A percentile compares a stretch with the other conserved stretches of the same genome.
These are phyloP conservation scores for Cerioporus squamosus DNA, from an alignment of 1,284 basidiomycete species.

Conservation along the genomic window DNA sequence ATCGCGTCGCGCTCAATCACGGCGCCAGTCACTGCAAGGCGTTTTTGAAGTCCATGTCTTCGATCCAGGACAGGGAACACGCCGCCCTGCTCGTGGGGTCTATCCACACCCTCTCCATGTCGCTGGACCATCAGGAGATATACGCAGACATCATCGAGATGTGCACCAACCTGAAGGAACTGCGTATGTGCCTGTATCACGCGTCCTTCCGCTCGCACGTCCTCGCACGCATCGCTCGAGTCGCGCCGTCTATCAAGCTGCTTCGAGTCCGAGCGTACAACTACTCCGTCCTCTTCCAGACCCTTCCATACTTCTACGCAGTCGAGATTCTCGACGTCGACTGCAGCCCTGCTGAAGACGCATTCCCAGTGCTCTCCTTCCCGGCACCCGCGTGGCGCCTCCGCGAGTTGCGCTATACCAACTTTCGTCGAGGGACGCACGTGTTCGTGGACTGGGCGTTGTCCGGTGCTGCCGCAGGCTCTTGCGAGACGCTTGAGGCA, in stretches of 20 bases:
- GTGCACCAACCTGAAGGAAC: slow-evolving; percentile 5
- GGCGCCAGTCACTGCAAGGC: slow-evolving; percentile 7
- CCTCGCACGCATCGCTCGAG: background rate
- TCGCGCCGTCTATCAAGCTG: background rate
- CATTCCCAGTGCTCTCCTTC: background rate
- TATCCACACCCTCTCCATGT: background rate
- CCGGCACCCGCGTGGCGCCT: background rate
- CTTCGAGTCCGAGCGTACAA: slow-evolving; percentile 1
- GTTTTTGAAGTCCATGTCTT: background rate
- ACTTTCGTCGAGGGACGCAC: background rate
- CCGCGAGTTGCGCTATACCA: slow-evolving; percentile 6
- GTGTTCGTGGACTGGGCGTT: slow-evolving; percentile 3
- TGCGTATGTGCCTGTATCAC: slow-evolving; percentile 1
- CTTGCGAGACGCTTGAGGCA: slow-evolving; percentile 8
- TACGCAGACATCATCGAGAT: slow-evolving; percentile 6
- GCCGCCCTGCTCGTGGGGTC: background rate
- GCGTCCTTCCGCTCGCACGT: slow-evolving; percentile 2
- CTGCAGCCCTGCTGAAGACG: background rate
- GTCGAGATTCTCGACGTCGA: background rate
- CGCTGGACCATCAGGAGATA: slow-evolving; percentile 7
- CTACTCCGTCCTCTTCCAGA: background rate
- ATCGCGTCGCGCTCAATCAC: slow-evolving; percentile 1
- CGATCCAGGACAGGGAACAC: background rate
- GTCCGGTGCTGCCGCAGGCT: background rate
- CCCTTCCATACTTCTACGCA: background rate